Base-by-base conservation (phyloP, 306 rosid genomes). In the Styphnolobium japonicum region DNA sequence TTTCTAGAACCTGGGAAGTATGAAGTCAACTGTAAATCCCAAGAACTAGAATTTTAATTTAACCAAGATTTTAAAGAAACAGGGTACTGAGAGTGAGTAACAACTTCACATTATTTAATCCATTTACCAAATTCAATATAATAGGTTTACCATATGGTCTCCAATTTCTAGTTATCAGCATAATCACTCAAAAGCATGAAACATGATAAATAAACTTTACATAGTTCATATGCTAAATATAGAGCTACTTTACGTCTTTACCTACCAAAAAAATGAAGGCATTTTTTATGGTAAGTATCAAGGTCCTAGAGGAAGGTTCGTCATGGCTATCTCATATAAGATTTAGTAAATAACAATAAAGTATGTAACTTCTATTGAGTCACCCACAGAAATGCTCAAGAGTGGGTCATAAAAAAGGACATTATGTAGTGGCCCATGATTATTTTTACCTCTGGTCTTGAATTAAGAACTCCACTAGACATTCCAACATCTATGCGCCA, bases 401-500 rank as follows among this genome's bases (percentile, higher is more conserved):
- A 43, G 60, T 29, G 22, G 46, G 18, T 46, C 18, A 45, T 53
- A 46, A 36, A 7, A 34, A 71, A 42, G 75, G 55, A 71, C 37
- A 84, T 15, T 31, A 19, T 65, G 25, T 6, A 22, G 12, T 15
- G 39, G 52, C 43, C 27, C 45, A 39, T 14, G 42, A 46, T 12
- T 71, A 77, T 29, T 43, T 75, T 85, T 88, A 93, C 99, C 99
- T 93, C 98, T 46, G 99, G 97, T 82, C 85, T 90, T 31, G 99
- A 95, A 81, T 93, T 86, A 62, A 91, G 98, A 62, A 95, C 98
- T 71, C 99, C 98, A 16, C 96, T 79, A n/a, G 99, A 95, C 99
- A 95, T 95, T 77, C 99, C 99, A 45, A 95, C 97, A 45, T 95
- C 99, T 27, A 95, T 63, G n/a, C 99, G 87, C 99, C 99, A 95